Evolutionary conservation across 1,284 basidiomycete genomes (phyloP).

Genomic region (Marasmius fiardii): DNA sequence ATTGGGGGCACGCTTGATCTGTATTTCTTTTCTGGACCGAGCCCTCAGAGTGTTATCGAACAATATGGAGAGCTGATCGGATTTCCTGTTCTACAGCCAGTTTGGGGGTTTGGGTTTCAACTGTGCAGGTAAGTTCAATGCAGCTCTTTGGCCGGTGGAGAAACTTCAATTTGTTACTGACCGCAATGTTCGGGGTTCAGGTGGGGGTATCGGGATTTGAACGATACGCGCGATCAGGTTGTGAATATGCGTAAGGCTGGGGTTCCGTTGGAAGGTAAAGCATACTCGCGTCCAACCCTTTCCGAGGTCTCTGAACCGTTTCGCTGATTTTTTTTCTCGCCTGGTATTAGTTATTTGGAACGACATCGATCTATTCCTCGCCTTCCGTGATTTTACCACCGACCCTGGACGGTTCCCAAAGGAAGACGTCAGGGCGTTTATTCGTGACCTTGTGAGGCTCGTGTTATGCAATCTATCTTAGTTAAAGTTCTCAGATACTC

Average conservation of each 20-base stretch:
- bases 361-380: slow-evolving; percentile 72
- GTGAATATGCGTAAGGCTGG: slow-evolving; percentile 56
- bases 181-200: slow-evolving; percentile 24
- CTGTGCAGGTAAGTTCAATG: slow-evolving; percentile 49
- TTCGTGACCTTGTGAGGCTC: slow-evolving; percentile 50
- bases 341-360: slow-evolving; percentile 79
- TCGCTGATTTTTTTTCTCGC: slow-evolving; percentile 6
- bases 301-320: too few relatives aligned
- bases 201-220: slow-evolving; percentile 52
- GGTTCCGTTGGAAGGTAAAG: slow-evolving; percentile 62
- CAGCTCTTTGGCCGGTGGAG: too few relatives aligned
- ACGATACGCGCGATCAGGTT: slow-evolving; percentile 49
- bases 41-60: slow-evolving; percentile 58
- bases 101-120: slow-evolving; percentile 72
- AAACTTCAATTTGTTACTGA: slow-evolving; percentile 10
- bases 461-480: neutral
- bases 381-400: slow-evolving; percentile 64
- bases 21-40: slow-evolving; percentile 70
- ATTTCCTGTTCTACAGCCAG: slow-evolving; percentile 62
- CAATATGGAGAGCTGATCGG: slow-evolving; percentile 65
- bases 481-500: neutral
- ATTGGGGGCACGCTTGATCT: slow-evolving; percentile 67
- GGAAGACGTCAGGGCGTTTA: slow-evolving; percentile 58
- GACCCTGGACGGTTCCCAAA: slow-evolving; percentile 63
- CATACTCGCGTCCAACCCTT: too few relatives aligned